These are phyloP conservation scores for Lactarius quietus DNA, from an alignment of 768 basidiomycete genomes.

Conservation along the genomic window DNA sequence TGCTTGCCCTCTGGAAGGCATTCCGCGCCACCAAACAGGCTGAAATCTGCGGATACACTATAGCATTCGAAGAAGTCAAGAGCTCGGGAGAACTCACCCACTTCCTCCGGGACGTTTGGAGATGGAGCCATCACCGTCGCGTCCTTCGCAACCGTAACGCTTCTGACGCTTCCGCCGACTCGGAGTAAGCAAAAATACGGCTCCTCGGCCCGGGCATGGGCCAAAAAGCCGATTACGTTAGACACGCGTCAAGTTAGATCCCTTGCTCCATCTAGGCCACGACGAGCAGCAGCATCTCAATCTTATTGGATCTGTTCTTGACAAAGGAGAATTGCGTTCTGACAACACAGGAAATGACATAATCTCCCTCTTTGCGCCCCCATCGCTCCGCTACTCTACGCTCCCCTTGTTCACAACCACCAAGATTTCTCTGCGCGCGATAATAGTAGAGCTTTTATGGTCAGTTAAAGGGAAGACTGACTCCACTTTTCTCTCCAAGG, in stretches of 20 bases:
- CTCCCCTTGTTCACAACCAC: conserved; percentile 95
- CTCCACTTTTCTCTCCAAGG: conserved; percentile 64
- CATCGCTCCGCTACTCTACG: conserved; percentile 81
- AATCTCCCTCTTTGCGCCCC: conserved; percentile 87
- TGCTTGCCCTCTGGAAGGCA: conserved; percentile 53
- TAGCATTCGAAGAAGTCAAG: neutral
- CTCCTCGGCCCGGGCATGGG: neutral
- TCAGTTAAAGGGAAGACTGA: conserved; percentile 86
- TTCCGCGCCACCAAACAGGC: conserved; percentile 82
- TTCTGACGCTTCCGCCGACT: too few species aligned
- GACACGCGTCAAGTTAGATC: too few species aligned
- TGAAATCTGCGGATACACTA: conserved; percentile 52
- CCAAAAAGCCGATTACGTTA: conserved; percentile 13
- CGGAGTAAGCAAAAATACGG: too few species aligned
- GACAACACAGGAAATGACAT: conserved; percentile 97
- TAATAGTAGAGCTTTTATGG: conserved; percentile 93
- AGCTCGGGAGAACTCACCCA: conserved; percentile 8
- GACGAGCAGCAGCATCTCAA: conserved; percentile 90
- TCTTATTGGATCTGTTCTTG: conserved; percentile 74
- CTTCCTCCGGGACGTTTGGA: conserved; percentile 24
- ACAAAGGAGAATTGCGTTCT: conserved; percentile 70
- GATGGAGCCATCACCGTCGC: conserved; percentile 20
- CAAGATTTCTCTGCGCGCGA: conserved; percentile 86
- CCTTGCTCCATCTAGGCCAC: too few species aligned
- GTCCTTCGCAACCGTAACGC: neutral